Evolutionary conservation across 306 rosid genomes (phyloP), one percentile per base, ranked within the genome.

Genomic region (Ormosia emarginata): DNA sequence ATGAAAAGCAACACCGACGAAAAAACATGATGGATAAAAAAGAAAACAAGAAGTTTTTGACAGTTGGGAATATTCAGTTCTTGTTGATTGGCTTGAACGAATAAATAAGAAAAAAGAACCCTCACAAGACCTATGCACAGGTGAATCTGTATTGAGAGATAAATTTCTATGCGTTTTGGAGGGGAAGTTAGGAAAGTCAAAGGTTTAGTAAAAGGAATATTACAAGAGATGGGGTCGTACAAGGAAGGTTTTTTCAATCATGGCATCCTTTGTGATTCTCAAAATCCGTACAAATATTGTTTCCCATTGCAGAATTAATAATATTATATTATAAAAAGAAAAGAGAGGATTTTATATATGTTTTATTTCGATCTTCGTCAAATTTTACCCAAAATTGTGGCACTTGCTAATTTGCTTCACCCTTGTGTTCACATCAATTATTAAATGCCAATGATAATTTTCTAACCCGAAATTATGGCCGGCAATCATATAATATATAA

Each of bases 1-100:
- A 83, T 39, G 78, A 46, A 77, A 50, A 79, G 44, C 11, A 52
- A 41, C 29, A 29, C 66, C 36, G 59, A 12, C 17, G 69, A 69
- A 83, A n/a, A 78, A 36, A 61, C 71, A 82, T 86, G 64, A 15
- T 79, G 64, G 63, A 55, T 9, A 47, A 36, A 37, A 67, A 17
- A 55, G 40, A 55, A 52, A 55, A 44, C 5, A 41, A 53, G 39
- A 17, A 10, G 2, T 8, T 13, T 24, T 18, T 8, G 32, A 15
- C 30, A 15, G 7, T 24, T 53, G 8, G 4, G 1, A 15, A 53
- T 5, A 15, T 53, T 18, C 4, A 43, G 43, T 24, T 29, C 36
- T 63, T n/a, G 44, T 13, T 18, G 39, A 32, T 13, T n/a, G 46
- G 14, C 9, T 3, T 12, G 24, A 24, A 24, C 24, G 24, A 24